Base-by-base conservation (phyloP, 148 eudicot species). In the Rhododendron griersonianum region DNA sequence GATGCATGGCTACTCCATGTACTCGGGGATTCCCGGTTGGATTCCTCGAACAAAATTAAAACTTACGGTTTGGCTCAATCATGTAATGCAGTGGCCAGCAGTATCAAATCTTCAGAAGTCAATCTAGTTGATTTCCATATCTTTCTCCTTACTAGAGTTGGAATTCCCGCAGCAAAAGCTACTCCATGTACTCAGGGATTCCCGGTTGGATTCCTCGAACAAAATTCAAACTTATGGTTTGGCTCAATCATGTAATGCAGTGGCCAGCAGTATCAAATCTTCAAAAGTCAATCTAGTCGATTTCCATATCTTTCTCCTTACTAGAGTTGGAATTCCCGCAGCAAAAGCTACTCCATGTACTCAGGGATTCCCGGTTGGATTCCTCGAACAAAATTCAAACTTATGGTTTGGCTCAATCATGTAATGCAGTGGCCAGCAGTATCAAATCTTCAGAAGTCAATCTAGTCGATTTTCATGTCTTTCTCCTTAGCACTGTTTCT, bases 401-500 rank as follows among this genome's bases (percentile, higher is more conserved):
- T 33, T 33, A 33, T 33, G 35, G 35, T n/a, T 23, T 9, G n/a
- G 13, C 71, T 63, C 71, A 63, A n/a, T 63, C 30, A 0, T 6
- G 30, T 9, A n/a, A 63, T 63, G 3, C 10, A 79, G 39, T 57
- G 44, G 39, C 39, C 83, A 51, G 83, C 30, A 80, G 14, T 4
- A 10, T 45, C 21, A 28, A 25, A 67, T n/a, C 15, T 8, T 63
- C 51, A 35, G 23, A 63, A 41, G 9, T 53, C 47, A 63, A 63
- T 77, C 85, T 81, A 94, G 90, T 91, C 98, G 4, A 94, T 67
- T 75, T 95, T 98, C 99, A 97, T 97, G 11, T 87, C 90, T 87
- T 89, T 95, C 37, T 25, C 92, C 98, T 82, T 89, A 91, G 48
- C 86, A 50, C 76, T 71, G 65, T 78, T 87, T 87, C 84, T 92